phyloP scores from a whole-genome alignment of 1,284 basidiomycete genomes.

The Trametes versicolor region DNA sequence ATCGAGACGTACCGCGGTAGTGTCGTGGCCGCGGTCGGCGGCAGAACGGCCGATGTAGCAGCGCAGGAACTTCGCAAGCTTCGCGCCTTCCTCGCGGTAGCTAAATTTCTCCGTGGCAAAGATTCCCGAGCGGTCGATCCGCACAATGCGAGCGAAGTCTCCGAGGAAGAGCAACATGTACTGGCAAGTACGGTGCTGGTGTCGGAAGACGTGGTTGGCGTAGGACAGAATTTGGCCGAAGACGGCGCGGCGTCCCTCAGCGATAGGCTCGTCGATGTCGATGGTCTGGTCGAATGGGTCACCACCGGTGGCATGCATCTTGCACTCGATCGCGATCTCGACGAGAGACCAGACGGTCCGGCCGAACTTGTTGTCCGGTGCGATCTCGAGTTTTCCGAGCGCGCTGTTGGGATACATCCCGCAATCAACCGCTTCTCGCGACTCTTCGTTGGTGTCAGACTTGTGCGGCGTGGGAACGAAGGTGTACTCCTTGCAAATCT shows the following conservation, averaged over 20 bases:
- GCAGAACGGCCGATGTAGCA: not conserved
- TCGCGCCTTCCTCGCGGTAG: slow-evolving; percentile 1
- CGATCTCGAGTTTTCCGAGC: not conserved
- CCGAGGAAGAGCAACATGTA: slow-evolving; percentile 17
- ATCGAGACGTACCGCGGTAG: slow-evolving; percentile 5
- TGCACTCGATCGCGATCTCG: slow-evolving; percentile 21
- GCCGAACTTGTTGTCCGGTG: not conserved
- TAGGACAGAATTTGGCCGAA: slow-evolving; percentile 17
- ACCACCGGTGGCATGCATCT: not conserved
- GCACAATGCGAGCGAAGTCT: not conserved
- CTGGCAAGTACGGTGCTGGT: slow-evolving; percentile 19
- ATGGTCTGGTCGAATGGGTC: slow-evolving; percentile 23
- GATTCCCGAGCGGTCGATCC: slow-evolving; percentile 5
- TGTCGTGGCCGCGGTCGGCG: slow-evolving; percentile 3
- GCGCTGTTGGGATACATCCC: not conserved
- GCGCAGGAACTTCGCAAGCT: slow-evolving; percentile 3
- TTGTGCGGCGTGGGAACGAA: not conserved
- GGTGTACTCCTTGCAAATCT: too few species aligned
- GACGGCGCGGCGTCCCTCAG: not conserved
- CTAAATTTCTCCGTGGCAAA: slow-evolving; percentile 10
- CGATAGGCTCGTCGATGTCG: not conserved
- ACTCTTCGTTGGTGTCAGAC: not conserved
- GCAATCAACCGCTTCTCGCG: not conserved
- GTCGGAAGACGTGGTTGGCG: slow-evolving; percentile 3
- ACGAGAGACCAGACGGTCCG: slow-evolving; percentile 12